phyloP scores from a whole-genome alignment of 495 filamentous ascomycete genomes.

The Clohesyomyces aquaticus region DNA sequence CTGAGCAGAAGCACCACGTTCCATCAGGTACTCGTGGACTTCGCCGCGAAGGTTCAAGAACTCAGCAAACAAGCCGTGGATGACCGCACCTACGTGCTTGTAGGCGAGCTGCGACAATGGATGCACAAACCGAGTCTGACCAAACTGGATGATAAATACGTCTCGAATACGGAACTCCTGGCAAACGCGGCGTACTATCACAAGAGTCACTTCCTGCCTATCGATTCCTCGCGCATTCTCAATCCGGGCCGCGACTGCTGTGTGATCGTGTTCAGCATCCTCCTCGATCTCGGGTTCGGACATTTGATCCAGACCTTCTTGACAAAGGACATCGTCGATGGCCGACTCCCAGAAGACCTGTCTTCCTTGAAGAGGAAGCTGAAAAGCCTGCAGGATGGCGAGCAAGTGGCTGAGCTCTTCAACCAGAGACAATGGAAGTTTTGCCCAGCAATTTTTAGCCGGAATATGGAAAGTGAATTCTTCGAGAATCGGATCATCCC shows the following conservation, averaged over 20 bases:
- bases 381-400: neutral
- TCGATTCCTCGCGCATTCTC: conserved; percentile 3
- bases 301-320: conserved; percentile 36
- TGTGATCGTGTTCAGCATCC: conserved; percentile 47
- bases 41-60: conserved; percentile 6
- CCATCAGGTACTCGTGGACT: conserved; percentile 5
- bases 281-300: conserved; percentile 42
- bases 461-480: conserved; percentile 30
- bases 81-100: conserved; percentile 13
- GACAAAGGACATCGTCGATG: conserved; percentile 31
- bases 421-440: conserved; percentile 40
- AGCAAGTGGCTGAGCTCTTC: conserved; percentile 13
- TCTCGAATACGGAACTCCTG: conserved; percentile 14
- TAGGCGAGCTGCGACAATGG: conserved; percentile 5
- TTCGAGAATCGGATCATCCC: conserved; percentile 42
- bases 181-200: conserved; percentile 6
- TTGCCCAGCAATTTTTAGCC: conserved; percentile 40
- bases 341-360: conserved; percentile 12
- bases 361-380: conserved; percentile 11
- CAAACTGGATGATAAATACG: conserved; percentile 4
- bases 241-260: conserved; percentile 18
- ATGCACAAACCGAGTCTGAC: conserved; percentile 10
- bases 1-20: conserved; percentile 10
- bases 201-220: conserved; percentile 1
- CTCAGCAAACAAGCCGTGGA: neutral